Percentiles rank a stretch among this genome's conserved stretches.
These are phyloP conservation scores for Cornus kousa DNA, from an alignment of 148 eudicot genomes.

Conservation along the genomic window DNA sequence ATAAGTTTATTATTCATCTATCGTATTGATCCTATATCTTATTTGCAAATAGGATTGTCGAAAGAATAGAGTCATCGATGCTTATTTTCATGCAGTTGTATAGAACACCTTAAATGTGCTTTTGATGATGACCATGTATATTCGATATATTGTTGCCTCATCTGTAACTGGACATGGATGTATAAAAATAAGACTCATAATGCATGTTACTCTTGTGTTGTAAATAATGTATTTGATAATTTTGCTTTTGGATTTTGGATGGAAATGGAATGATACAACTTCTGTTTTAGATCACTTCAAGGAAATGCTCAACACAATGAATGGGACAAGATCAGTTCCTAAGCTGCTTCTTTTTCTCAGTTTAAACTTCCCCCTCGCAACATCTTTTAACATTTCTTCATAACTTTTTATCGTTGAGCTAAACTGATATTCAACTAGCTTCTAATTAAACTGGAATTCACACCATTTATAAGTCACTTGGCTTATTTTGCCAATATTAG, in stretches of 20 bases:
- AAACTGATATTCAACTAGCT: too few species aligned
- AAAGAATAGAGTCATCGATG: not conserved
- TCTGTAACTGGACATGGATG: not conserved
- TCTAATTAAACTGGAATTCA: too few species aligned
- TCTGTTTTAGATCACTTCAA: not conserved
- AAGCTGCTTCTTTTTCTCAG: too few species aligned
- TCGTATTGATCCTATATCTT: not conserved
- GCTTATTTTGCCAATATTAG: too few species aligned
- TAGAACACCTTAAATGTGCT: not conserved
- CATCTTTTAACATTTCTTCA: too few species aligned
- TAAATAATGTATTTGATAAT: not conserved
- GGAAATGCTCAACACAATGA: not conserved
- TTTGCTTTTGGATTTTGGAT: not conserved
- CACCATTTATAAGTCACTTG: too few species aligned
- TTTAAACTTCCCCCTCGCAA: too few species aligned
- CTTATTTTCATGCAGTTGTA: not conserved
- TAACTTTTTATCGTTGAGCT: too few species aligned
- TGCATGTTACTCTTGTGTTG: not conserved
- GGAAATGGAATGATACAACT: not conserved
- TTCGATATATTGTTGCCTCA: not conserved
- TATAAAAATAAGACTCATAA: not conserved
- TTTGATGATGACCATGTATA: not conserved
- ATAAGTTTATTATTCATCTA: not conserved
- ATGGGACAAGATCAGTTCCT: too few species aligned
- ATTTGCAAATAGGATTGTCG: not conserved